phyloP scores from a whole-genome alignment of 345 rosid species.

The Aurinia saxatilis region DNA sequence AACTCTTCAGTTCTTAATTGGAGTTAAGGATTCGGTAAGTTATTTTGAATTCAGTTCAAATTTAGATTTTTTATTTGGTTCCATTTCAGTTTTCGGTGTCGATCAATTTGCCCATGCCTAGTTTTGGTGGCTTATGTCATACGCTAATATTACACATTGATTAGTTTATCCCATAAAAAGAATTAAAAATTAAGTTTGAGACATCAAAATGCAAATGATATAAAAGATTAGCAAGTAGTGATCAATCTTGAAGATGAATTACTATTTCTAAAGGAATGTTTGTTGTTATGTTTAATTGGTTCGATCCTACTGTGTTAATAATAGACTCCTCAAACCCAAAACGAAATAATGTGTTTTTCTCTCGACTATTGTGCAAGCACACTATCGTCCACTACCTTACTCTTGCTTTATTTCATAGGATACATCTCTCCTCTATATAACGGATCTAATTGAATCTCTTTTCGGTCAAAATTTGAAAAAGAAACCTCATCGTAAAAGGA shows the following conservation, averaged over 20 bases:
- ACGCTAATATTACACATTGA: too few species aligned
- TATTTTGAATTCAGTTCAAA: too few species aligned
- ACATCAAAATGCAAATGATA: not conserved
- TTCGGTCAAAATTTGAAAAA: constrained; percentile 27
- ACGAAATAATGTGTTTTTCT: constrained; percentile 5
- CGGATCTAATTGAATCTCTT: constrained; percentile 27
- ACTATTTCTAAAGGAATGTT: not conserved
- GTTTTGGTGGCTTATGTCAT: not conserved
- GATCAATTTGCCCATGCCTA: too few species aligned
- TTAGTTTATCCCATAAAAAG: not conserved
- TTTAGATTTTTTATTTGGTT: too few species aligned
- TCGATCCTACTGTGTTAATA: not conserved
- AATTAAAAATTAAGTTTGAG: not conserved
- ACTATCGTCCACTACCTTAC: constrained; percentile 20
- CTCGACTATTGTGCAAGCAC: constrained; percentile 30
- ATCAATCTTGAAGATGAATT: not conserved
- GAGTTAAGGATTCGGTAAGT: too few species aligned
- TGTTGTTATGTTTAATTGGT: not conserved
- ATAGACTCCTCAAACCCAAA: not conserved
- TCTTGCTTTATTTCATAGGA: constrained; percentile 19
- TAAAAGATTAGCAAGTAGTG: not conserved
- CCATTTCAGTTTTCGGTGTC: too few species aligned
- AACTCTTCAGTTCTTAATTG: too few species aligned
- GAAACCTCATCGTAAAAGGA: constrained; percentile 26
- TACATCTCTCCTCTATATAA: constrained; percentile 15